phyloP scores from a whole-genome alignment of 805 yeast genomes.

The Metschnikowia lochheadii region DNA sequence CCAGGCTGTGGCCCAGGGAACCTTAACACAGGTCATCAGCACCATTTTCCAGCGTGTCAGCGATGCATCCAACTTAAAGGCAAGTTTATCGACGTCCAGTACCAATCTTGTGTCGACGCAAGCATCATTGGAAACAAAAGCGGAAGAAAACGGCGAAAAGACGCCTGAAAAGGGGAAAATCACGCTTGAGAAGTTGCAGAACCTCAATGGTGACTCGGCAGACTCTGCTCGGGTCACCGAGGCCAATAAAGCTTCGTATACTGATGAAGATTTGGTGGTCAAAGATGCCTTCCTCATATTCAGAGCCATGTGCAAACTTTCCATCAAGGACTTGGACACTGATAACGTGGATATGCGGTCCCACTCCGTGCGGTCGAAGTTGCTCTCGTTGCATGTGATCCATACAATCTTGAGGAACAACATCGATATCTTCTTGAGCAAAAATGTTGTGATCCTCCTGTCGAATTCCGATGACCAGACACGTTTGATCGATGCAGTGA shows the following conservation, averaged over 20 bases:
- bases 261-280: constrained; percentile 64
- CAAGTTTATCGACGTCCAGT: constrained; percentile 13
- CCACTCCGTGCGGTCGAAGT: constrained; percentile 87
- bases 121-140: neutral
- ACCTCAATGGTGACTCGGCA: constrained; percentile 42
- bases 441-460: constrained; percentile 48
- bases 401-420: constrained; percentile 84
- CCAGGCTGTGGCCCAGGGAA: constrained; percentile 94
- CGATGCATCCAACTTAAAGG: constrained; percentile 19
- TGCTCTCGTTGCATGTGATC: constrained; percentile 81
- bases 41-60: constrained; percentile 71
- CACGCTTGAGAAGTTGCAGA: constrained; percentile 60
- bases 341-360: constrained; percentile 80
- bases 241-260: constrained; percentile 40
- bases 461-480: constrained; percentile 50
- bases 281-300: constrained; percentile 92
- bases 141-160: constrained; percentile 15
- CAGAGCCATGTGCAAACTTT: constrained; percentile 90
- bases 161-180: constrained; percentile 25
- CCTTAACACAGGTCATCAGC: constrained; percentile 83
- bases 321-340: constrained; percentile 77
- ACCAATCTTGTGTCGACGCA: constrained; percentile 13
- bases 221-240: constrained; percentile 53
- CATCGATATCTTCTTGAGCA: constrained; percentile 71
- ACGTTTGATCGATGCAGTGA: constrained; percentile 69